phyloP scores from a whole-genome alignment of 345 rosid genomes.

The Geranium rotundifolium region DNA sequence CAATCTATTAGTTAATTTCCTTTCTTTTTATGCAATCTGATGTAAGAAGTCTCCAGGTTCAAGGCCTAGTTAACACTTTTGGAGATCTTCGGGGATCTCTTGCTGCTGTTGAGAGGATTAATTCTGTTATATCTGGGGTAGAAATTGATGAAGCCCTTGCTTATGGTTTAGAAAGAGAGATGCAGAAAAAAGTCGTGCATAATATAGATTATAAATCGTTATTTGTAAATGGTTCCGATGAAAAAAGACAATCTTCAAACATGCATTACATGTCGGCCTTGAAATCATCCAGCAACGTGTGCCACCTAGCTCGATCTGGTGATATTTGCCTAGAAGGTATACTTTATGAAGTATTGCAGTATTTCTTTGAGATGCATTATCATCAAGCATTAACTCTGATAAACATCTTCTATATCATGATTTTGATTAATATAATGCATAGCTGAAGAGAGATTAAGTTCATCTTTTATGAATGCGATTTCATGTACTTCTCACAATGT shows the following conservation, averaged over 20 bases:
- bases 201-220: constrained; percentile 52
- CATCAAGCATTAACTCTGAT: neutral
- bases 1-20: constrained; percentile 1
- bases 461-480: neutral
- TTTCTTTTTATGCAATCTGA: constrained; percentile 10
- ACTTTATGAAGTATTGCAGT: constrained; percentile 6
- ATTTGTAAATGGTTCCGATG: constrained; percentile 36
- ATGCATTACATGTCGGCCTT: constrained; percentile 59
- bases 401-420: neutral
- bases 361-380: neutral
- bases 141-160: constrained; percentile 91
- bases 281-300: constrained; percentile 45
- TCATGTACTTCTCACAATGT: neutral
- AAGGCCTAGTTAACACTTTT: constrained; percentile 87
- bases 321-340: constrained; percentile 80
- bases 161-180: constrained; percentile 74
- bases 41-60: constrained; percentile 43
- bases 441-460: neutral
- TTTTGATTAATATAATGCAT: neutral
- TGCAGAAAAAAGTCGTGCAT: constrained; percentile 37
- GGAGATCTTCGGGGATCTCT: constrained; percentile 91
- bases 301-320: constrained; percentile 71
- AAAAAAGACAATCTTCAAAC: constrained; percentile 26
- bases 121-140: constrained; percentile 58
- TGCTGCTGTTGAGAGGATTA: constrained; percentile 87